Base-by-base conservation (phyloP, 192 early-diverging fungal genomes). In the Rhizophagus clarus region DNA sequence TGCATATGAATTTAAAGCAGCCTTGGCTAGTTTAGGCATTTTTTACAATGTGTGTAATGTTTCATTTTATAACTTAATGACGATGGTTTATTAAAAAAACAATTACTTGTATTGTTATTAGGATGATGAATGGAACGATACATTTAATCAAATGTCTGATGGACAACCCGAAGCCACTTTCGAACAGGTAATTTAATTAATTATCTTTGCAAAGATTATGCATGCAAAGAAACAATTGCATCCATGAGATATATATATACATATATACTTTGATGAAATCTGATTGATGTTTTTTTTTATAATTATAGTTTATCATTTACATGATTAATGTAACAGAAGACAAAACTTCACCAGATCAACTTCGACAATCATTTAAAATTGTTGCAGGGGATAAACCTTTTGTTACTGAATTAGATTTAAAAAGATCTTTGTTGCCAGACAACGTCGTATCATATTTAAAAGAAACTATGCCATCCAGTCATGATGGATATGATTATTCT, bases 251-350 rank as follows among this genome's bases (percentile, higher is more conserved):
- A 12, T 49, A 14, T n/a, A n/a, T n/a, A n/a, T n/a, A n/a, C 3
- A 34, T 3, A 34, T 34, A 34, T 34, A 34, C 5, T 34, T 34
- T 34, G 5, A 34, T 34, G 15, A 56, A 5, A 15, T 20, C 20
- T 20, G 1, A 20, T 72, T 32, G 5, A 70, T 28, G 20, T 61
- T 78, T 34, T 49, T 31, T 63, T 49, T 56, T 49, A 72, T 29
- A 34, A 20, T 51, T 8, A 0, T 77, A 94, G 83, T 98, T 96
- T 79, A 95, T 98, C 79, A 88, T 90, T 45, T 97, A 92, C 80
- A 91, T 96, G 91, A 89, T 93, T 2, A 89, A 88, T 40, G 88
- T 96, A 10, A 95, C 95, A 61, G 96, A 98, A 84, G 96, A 97
- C 84, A 94, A 96, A 77, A 92, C 95, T 7, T 94, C 92, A 47